Base-by-base conservation (phyloP, 257 asterid species). In the Solanum virginianum region DNA sequence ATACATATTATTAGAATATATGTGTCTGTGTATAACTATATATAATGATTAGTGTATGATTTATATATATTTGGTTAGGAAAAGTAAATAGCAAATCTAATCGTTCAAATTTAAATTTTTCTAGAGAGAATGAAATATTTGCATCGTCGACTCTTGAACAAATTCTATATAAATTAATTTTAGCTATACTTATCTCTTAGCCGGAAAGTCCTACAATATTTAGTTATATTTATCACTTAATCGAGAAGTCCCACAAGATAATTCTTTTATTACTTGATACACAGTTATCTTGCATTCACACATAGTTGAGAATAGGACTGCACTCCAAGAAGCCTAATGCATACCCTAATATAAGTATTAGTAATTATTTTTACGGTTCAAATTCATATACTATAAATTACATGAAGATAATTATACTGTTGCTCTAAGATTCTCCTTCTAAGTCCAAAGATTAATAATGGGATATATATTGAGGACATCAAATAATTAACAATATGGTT, bases 361-460 rank as follows among this genome's bases (percentile, higher is more conserved):
- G 7, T 1, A 4, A 29, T 0, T 29, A 0, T 2, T 65, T 65
- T 14, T 1, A 65, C 0, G 4, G 0, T 4, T 65, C 17, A 1
- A 10, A 65, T 4, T 7, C 10, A 4, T 7, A 8, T 26, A 7
- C 0, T 65, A 65, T 6, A 65, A 1, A 13, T 63, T 4, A 63
- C 3, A 12, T 0, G 0, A 0, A 24, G 1, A 26, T 1, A 26
- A 14, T 15, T 29, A 13, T 26, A 65, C 7, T 1, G 4, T 29
- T 65, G 4, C n/a, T 14, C 0, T 0, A 0, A 26, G 0, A 14
- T 5, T 65, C 11, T 4, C 41, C 6, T 26, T 65, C 0, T 4
- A 26, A 41, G 24, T 72, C 3, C 9, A 45, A 10, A 41, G 16
- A n/a, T n/a, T 72, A 72, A 6, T 72, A 74, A 17, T 9, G 51